These are phyloP conservation scores for Herpomyces periplanetae DNA, from an alignment of 2,329 filamentous ascomycete species.

Conservation along the genomic window DNA sequence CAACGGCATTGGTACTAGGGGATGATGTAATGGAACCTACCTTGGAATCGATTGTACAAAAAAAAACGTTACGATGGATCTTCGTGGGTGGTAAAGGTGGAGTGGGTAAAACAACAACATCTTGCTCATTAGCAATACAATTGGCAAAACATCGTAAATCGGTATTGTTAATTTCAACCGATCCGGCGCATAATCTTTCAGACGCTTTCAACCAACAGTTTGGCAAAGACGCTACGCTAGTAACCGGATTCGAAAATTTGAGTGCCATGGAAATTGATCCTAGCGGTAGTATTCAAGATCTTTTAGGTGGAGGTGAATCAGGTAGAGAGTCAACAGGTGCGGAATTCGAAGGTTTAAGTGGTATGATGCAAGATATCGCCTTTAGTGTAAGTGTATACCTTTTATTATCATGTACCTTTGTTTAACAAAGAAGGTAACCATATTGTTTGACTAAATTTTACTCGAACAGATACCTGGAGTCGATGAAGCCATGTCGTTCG, in stretches of 20 bases:
- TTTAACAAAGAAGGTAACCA: background rate
- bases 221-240: slow-evolving; percentile 73
- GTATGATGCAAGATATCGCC: slow-evolving; percentile 94
- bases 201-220: slow-evolving; percentile 98
- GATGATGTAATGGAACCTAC: slow-evolving; percentile 58
- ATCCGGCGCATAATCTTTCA: slow-evolving; percentile 85
- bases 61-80: slow-evolving; percentile 85
- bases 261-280: slow-evolving; percentile 98
- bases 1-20: slow-evolving; percentile 6
- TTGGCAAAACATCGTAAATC: slow-evolving; percentile 76
- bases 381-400: slow-evolving; percentile 28
- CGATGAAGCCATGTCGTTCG: slow-evolving; percentile 97
- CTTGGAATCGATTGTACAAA: slow-evolving; percentile 72
- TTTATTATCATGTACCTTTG: background rate
- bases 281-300: slow-evolving; percentile 82
- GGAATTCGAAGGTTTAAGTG: slow-evolving; percentile 28
- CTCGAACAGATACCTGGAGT: slow-evolving; percentile 63
- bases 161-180: slow-evolving; percentile 86
- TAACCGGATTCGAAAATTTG: slow-evolving; percentile 68
- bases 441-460: slow-evolving; percentile 1
- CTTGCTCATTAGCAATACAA: slow-evolving; percentile 88
- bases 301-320: slow-evolving; percentile 31
- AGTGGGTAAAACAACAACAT: slow-evolving; percentile 97
- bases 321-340: slow-evolving; percentile 26
- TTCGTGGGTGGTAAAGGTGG: slow-evolving; percentile 95